Evolutionary conservation across 1,139 yeast species (phyloP), one percentile per base, ranked within the genome.

Genomic region (Debaryomyces sp.): DNA sequence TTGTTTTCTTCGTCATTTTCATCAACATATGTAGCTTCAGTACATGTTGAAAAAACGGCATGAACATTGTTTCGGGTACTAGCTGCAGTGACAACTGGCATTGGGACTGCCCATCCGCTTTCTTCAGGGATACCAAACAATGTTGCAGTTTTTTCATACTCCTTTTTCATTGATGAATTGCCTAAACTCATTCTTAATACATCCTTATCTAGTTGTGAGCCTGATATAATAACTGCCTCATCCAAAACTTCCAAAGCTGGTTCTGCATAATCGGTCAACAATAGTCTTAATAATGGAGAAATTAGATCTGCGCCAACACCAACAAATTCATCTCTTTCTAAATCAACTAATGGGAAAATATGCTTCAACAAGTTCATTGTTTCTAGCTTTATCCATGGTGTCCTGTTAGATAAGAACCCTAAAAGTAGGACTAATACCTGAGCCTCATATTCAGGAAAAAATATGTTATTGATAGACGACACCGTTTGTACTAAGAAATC

Each of bases 81-180:
- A 0, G 96, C 87, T 0, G 97, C 90, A 0, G 96, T 86, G 32
- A 89, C 83, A 0, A 92, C 89, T 0, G 98, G 97, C 94, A 89
- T 87, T 2, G 98, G 96, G 43, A 95, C 85, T 0, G 97, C 86
- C 99, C 99, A 95, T 1, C 99, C 99, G 62, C 86, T 85, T n/a
- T 89, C 96, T 51, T 91, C 97, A 0, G 99, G 99, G 21, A 92
- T 85, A 13, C 99, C 99, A 73, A 91, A 95, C 48, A 94, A 72
- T 0, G 97, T 90, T 0, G 96, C 94, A 1, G 96, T 86, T 56
- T 82, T 84, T 56, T 89, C 97, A 60, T 87, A 88, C 57, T 89
- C 96, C 54, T 87, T 89, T 58, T 87, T 82, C 59, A 87, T 75
- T 2, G 89, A 81, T 15, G 86, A 75, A 57, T 89, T 90, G 10